Percentiles rank a stretch among this genome's conserved stretches.
These are phyloP conservation scores for Abrus pulchellus DNA, from an alignment of 306 rosid species.

Conservation along the genomic window DNA sequence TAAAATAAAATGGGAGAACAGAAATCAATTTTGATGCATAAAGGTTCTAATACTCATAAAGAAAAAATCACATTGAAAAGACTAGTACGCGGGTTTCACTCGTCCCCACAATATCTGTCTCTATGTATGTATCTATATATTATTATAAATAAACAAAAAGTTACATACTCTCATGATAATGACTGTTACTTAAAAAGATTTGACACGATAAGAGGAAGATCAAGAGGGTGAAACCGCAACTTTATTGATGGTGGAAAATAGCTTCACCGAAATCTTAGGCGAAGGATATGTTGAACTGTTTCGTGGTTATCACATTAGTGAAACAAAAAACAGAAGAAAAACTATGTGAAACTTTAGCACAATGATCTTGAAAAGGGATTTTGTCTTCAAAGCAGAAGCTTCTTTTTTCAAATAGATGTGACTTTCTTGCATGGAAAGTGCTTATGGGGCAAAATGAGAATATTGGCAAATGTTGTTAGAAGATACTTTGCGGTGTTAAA, in stretches of 20 bases:
- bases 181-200: neutral
- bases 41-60: too few species aligned
- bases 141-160: too few species aligned
- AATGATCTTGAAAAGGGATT: conserved; percentile 52
- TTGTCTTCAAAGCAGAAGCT: conserved; percentile 44
- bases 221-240: conserved; percentile 15
- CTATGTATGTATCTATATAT: too few species aligned
- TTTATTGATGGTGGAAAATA: conserved; percentile 43
- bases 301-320: conserved; percentile 21
- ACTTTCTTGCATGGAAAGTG: conserved; percentile 63
- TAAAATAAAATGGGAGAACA: too few species aligned
- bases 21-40: too few species aligned
- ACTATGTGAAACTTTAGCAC: conserved; percentile 26
- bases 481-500: conserved; percentile 40
- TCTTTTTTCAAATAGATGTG: conserved; percentile 32
- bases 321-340: neutral
- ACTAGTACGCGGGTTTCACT: too few species aligned
- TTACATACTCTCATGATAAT: neutral
- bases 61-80: too few species aligned
- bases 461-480: conserved; percentile 45
- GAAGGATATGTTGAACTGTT: conserved; percentile 13
- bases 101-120: too few species aligned
- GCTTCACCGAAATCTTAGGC: conserved; percentile 43
- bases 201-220: conserved; percentile 27
- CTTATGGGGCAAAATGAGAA: conserved; percentile 7